Base-by-base conservation (phyloP, 306 rosid species). In the Carpinus fangiana region DNA sequence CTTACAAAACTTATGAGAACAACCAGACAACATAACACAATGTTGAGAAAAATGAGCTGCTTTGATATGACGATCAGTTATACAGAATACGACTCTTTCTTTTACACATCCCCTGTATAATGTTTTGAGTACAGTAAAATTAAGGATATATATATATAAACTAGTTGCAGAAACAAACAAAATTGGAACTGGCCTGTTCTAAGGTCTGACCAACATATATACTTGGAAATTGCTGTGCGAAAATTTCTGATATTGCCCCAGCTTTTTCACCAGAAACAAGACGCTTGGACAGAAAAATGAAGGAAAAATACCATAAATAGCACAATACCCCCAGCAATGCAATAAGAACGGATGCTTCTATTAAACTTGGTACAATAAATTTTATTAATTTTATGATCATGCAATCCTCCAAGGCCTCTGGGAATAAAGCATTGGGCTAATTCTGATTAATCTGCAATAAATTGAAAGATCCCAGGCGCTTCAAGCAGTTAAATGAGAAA, bases 381-480 rank as follows among this genome's bases (percentile, higher is more conserved):
- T 48, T 54, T 17, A 60, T 51, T 73, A 70, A 67, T 51, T 54
- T 72, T 61, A 79, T 8, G 76, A 34, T 57, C 72, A 67, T 18
- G 72, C 72, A 41, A 41, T 20, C 72, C 72, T 67, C 28, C 72
- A 67, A 38, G 51, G 51, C 26, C 71, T 38, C 72, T 67, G 51
- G 28, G 51, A 8, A 38, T 36, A 41, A 67, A 20, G 72, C 51
- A 67, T 18, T 26, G 80, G 77, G 72, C 41, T 62, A 17, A 38
- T 64, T 75, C 55, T 8, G 43, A 74, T 43, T n/a, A 62, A 67
- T 67, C 76, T 34, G 80, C 82, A 77, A 73, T 70, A 61, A 54
- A 67, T 53, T 78, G 75, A 50, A 74, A 70, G 70, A 57, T 75
- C 73, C 83, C 73, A 68, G 54, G 41, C 47, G 82, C 78, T 73